Evolutionary conservation across 371 early-diverging fungal species (phyloP), one percentile per base, ranked within the genome.

Genomic region (Rhizopus stolonifer): DNA sequence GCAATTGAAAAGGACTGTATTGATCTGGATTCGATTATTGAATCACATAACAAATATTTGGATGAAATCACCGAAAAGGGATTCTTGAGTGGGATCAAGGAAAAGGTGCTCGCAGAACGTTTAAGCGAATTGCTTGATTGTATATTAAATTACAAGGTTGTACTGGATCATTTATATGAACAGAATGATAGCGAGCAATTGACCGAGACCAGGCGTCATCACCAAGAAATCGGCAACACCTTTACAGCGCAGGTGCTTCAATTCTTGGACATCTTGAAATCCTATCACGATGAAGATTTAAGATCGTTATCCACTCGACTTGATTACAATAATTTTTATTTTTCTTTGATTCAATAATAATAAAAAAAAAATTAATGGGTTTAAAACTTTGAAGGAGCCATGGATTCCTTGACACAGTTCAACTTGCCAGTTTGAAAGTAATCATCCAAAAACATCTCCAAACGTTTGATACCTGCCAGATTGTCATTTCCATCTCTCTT

Each of bases 251-350:
- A 70, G 29, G 55, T 74, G 23, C 63, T 70, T 23, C 66, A 74
- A 22, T 69, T 79, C 33, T 53, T 93, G 55, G 65, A 69, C 3
- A 70, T 70, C 2, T 68, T 94, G 29, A 69, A 84, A 38, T 77
- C 80, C 10, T 84, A 82, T 51, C 75, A 84, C 17, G 89, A 89
- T 33, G 82, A 83, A 34, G 88, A 90, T 56, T 64, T 92, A 17
- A 79, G 74, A 67, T 87, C 67, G 58, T 83, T 67, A 65, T 82
- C 58, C 67, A 88, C 67, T 14, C 77, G 92, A 1, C 69, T 93
- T 38, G 85, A 94, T 61, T 94, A 88, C 61, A 94, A 93, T 65
- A 84, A 83, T 52, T 80, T 81, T 58, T 88, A 88, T 58, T 61
- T 69, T 9, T 21, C 9, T 19, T n/a, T n/a, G n/a, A n/a, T n/a